Evolutionary conservation across 805 yeast species (phyloP), one percentile per base, ranked within the genome.

Genomic region (Candida silvicultrix): DNA sequence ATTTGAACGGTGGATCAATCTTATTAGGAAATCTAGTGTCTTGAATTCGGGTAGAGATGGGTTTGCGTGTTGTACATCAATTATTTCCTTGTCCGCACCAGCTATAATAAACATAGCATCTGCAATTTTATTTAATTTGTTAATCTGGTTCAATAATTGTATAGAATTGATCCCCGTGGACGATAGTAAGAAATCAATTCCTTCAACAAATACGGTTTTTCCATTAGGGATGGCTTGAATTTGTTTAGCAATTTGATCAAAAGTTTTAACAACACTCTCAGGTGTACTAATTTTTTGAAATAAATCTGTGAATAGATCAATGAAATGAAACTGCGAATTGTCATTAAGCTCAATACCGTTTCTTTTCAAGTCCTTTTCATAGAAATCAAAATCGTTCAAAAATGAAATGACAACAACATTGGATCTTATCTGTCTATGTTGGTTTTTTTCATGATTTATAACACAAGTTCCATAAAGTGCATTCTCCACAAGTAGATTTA

Each of bases 401-500:
- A 74, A 68, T 2, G 63, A 71, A 1, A 73, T 57, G n/a, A 69
- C 54, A 2, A 58, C 45, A 45, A 54, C 42, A 69, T 69, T 45
- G 55, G 52, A 21, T 35, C 46, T 38, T n/a, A 48, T 36, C 2
- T 20, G 10, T 25, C 37, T 23, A 16, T 34, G 38, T 43, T 47
- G 29, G 32, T 41, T 6, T 31, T 49, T 49, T 14, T 51, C 59
- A 36, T 55, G 53, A 28, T 55, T 56, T 4, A 55, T 49, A 9
- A 44, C 46, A 39, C 65, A 57, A 3, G 61, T 54, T 8, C 59
- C 51, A 40, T 54, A 55, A 9, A 61, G 41, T 2, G 57, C 49
- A 66, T 74, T 70, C 53, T 83, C 88, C 9, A 81, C 63, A 20
- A 84, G 58, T 2, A 81, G 71, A 45, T 71, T 72, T 4, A 74